Evolutionary conservation across 768 basidiomycete species (phyloP).

Genomic region (Aureoboletus auriporus): DNA sequence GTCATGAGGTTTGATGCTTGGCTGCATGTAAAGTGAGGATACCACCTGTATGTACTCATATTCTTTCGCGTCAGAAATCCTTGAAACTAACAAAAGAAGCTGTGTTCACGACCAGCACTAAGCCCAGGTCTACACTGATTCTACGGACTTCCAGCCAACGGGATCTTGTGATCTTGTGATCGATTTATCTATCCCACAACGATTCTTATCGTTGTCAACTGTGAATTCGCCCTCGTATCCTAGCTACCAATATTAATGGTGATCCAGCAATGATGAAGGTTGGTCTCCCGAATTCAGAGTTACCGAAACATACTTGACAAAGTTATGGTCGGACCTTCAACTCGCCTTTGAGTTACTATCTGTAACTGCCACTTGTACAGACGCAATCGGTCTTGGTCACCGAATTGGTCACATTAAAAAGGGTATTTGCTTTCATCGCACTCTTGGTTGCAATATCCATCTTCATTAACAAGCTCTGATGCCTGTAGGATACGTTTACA

Average conservation of each 20-base stretch:
- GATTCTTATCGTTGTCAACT: too few species aligned
- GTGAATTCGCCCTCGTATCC: conserved; percentile 72
- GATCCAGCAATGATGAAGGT: conserved; percentile 76
- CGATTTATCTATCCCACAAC: too few species aligned
- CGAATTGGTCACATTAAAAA: conserved; percentile 61
- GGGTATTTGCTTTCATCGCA: conserved; percentile 26
- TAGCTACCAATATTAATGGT: conserved; percentile 52
- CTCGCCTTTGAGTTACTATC: conserved; percentile 46
- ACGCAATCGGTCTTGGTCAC: conserved; percentile 67
- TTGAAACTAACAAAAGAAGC: too few species aligned
- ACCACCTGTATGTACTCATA: too few species aligned
- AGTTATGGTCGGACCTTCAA: conserved; percentile 53
- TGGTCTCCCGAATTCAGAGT: neutral
- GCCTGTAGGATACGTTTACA: conserved; percentile 32
- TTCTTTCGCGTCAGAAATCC: too few species aligned
- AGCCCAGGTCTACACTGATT: too few species aligned
- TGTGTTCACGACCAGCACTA: too few species aligned
- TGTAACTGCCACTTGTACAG: conserved; percentile 65
- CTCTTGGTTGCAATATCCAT: neutral
- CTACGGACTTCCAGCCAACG: too few species aligned
- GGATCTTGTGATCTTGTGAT: too few species aligned
- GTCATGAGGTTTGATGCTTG: conserved; percentile 9
- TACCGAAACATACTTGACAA: neutral
- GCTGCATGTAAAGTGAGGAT: conserved; percentile 2
- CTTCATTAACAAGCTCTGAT: conserved; percentile 35